Percentiles rank a stretch among this genome's conserved stretches.
Evolutionary conservation across 345 rosid species (phyloP).

Genomic region (Boechera stricta): DNA sequence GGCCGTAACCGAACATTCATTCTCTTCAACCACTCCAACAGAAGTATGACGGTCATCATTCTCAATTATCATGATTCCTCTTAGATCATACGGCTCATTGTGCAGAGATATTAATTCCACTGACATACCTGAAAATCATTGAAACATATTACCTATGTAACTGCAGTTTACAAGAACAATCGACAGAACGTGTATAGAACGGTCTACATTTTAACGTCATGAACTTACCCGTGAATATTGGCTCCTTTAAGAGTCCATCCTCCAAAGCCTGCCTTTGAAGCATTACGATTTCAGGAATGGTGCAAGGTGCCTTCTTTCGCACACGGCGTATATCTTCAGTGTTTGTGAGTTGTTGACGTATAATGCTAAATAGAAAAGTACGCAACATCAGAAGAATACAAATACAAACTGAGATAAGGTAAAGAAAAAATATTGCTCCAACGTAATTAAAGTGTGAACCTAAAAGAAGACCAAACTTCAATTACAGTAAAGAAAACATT

Average conservation of each 20-base stretch:
- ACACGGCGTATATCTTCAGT: slow-evolving; percentile 93
- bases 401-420: background rate
- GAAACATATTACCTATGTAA: slow-evolving; percentile 17
- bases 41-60: slow-evolving; percentile 49
- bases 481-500: background rate
- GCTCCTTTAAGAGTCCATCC: slow-evolving; percentile 71
- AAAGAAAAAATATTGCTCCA: background rate
- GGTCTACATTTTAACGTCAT: slow-evolving; percentile 24
- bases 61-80: slow-evolving; percentile 59
- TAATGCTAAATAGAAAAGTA: slow-evolving; percentile 60
- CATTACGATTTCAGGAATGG: slow-evolving; percentile 78
- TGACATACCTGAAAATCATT: slow-evolving; percentile 69
- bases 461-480: slow-evolving; percentile 26
- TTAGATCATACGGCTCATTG: slow-evolving; percentile 66
- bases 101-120: slow-evolving; percentile 61
- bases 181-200: slow-evolving; percentile 16
- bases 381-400: slow-evolving; percentile 36
- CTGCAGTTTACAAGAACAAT: slow-evolving; percentile 33
- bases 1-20: slow-evolving; percentile 50
- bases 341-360: slow-evolving; percentile 84
- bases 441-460: background rate
- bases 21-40: slow-evolving; percentile 49
- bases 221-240: slow-evolving; percentile 76
- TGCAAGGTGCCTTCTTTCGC: slow-evolving; percentile 99
- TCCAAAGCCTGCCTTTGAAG: slow-evolving; percentile 82